Conservation (phyloP, 2,329 filamentous ascomycete genomes). For the Fusarium secorum region DNA sequence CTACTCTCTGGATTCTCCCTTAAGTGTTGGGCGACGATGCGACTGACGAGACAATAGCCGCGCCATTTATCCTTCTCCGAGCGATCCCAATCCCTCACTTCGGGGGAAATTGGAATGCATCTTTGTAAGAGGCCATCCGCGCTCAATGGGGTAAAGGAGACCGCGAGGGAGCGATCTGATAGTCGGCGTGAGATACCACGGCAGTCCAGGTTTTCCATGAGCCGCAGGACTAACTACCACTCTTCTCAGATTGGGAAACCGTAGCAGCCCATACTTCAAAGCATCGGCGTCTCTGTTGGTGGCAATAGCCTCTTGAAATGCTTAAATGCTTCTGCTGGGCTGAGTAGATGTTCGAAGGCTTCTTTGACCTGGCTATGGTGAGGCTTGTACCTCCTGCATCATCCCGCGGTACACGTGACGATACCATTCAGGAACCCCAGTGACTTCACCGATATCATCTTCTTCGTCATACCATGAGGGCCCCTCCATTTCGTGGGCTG, state of each 20-base stretch:
- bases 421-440: neutral
- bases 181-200: slow-evolving; percentile 48
- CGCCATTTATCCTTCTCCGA: slow-evolving; percentile 34
- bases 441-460: neutral
- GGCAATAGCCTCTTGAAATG: slow-evolving; percentile 46
- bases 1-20: neutral
- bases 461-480: neutral
- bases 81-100: neutral
- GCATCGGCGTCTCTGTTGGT: slow-evolving; percentile 43
- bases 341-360: neutral
- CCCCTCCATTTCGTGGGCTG: neutral
- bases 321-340: slow-evolving; percentile 29
- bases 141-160: slow-evolving; percentile 51
- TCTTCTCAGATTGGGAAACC: slow-evolving; percentile 47
- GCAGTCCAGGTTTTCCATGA: slow-evolving; percentile 48
- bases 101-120: neutral
- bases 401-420: accelerated
- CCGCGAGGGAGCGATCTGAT: slow-evolving; percentile 25
- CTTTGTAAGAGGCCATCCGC: slow-evolving; percentile 32
- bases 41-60: slow-evolving; percentile 43
- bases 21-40: slow-evolving; percentile 38
- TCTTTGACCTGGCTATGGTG: neutral
- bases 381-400: neutral
- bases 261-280: slow-evolving; percentile 41
- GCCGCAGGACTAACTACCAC: slow-evolving; percentile 51